Base-by-base conservation (phyloP, 352 stramenopile species). In the Phytopythium helicoides region DNA sequence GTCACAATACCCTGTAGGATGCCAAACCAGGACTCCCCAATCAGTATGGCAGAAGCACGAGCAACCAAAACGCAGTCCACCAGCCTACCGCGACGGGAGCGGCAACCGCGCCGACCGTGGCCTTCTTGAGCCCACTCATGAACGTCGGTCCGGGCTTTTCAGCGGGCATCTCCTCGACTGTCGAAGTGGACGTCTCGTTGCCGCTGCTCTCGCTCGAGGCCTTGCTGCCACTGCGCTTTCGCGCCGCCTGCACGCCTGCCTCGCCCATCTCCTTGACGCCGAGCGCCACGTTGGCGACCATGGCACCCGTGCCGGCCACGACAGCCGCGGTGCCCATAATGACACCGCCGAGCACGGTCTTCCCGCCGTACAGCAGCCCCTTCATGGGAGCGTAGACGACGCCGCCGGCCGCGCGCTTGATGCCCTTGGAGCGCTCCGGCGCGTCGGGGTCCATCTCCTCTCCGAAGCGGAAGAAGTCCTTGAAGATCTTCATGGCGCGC, bases 251-350 rank as follows among this genome's bases (percentile, higher is more conserved):
- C n/a, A 93, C 78, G 9, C 85, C 82, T 4, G 85, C 85, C 39
- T 95, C 77, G 36, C 85, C 78, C 85, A 95, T 95, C 56, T 95
- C 85, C 56, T 92, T 92, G 45, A 95, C 76, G 19, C 85, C 85
- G 19, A 88, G 75, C 12, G 81, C 85, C 26, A 95, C 44, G 42
- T 92, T 95, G 21, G 81, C 76, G 42, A 92, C 81, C 81, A 95
- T 92, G 11, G 82, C 82, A 18, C 80, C 74, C 50, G 82, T 73
- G 16, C 85, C 85, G 16, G 76, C 77, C 33, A 91, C 79, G 34
- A 95, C 76, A 0, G 85, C 83, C 3, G 81, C 81, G 6, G 85
- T 89, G 58, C 85, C 81, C 75, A 93, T 89, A 34, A 95, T 76
- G n/a, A 95, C 77, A 16, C 85, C 85, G 15, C 82, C 73, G 6